A percentile compares a stretch with the other conserved stretches of the same genome.
Conservation (phyloP, 2,329 filamentous ascomycete genomes). For the Aureobasidium vineae region DNA sequence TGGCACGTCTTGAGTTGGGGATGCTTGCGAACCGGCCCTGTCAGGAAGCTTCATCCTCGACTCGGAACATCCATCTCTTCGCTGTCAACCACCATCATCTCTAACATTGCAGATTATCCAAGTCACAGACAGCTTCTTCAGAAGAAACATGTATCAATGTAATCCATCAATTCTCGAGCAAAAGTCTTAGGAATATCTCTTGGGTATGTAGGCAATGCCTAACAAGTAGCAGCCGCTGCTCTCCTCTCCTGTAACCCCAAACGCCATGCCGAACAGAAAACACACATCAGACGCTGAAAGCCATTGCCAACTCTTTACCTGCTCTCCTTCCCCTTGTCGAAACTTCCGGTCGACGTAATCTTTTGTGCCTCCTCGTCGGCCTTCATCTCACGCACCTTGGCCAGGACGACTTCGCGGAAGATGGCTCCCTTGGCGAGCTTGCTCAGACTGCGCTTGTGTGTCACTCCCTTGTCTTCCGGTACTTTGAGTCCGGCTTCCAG, state of each 20-base stretch:
- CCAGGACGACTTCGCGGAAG: slow-evolving; percentile 90
- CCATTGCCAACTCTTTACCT: not conserved
- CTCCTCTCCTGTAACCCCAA: not conserved
- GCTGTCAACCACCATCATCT: not conserved
- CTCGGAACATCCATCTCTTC: not conserved
- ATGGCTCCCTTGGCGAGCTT: slow-evolving; percentile 67
- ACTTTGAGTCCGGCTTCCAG: slow-evolving; percentile 30
- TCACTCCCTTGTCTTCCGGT: slow-evolving; percentile 33
- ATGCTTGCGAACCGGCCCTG: not conserved
- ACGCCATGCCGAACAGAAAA: slow-evolving; percentile 10
- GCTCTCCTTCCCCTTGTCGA: not conserved
- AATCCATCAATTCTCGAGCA: not conserved
- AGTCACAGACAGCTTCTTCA: not conserved
- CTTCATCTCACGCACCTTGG: slow-evolving; percentile 91
- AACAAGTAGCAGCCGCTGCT: not conserved
- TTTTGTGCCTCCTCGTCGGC: slow-evolving; percentile 65
- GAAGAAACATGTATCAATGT: not conserved
- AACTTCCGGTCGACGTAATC: slow-evolving; percentile 14
- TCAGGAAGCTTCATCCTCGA: not conserved
- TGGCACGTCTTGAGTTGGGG: not conserved
- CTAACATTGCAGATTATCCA: not conserved
- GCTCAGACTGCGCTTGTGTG: slow-evolving; percentile 54
- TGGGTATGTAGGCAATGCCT: not conserved
- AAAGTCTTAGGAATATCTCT: not conserved
- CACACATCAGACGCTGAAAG: not conserved